Evolutionary conservation across 106 monocot species (phyloP), one percentile per base, ranked within the genome.

Genomic region (Phalaenopsis equestris): DNA sequence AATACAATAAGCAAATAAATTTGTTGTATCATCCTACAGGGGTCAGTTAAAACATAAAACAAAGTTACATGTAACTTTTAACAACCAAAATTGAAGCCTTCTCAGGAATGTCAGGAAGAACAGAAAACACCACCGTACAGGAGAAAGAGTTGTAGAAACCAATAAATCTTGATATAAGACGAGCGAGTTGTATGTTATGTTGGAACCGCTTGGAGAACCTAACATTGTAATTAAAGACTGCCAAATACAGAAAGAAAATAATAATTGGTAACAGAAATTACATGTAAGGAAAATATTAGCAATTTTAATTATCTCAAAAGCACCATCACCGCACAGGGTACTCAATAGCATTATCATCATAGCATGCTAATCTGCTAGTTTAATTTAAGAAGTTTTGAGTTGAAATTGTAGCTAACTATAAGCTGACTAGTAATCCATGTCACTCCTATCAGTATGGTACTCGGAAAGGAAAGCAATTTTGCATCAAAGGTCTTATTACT

Each of bases 161-260:
- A 98, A 84, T 15, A 98, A 86, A 75, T 98, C 90, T 83, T 98
- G 89, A 80, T 93, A 98, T 75, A 98, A 88, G 79, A 94, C 78
- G 47, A 98, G 83, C 8, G 88, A 94, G 61, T 93, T 86, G 92
- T 89, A 94, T 36, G 30, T 68, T 67, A 58, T 76, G 73, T 61
- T 88, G 76, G 83, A 80, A 52, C 57, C 78, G 78, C 82, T 84
- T 55, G 82, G 87, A 81, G 86, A 88, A 76, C 94, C 90, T 75
- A 98, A 81, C 49, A 83, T 64, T 73, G 94, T 91, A 56, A 91
- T 82, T 24, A 98, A 86, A 67, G 98, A 98, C 98, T 98, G 87
- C 52, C 75, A 84, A 77, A 86, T 76, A 42, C 24, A 81, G 30
- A 45, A 82, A 2, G 79, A 42, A 72, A 17, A 58, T 15, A 79